Evolutionary conservation across 2,329 filamentous ascomycete species (phyloP), one percentile per base, ranked within the genome.

Genomic region (Graphilbum fragrans): DNA sequence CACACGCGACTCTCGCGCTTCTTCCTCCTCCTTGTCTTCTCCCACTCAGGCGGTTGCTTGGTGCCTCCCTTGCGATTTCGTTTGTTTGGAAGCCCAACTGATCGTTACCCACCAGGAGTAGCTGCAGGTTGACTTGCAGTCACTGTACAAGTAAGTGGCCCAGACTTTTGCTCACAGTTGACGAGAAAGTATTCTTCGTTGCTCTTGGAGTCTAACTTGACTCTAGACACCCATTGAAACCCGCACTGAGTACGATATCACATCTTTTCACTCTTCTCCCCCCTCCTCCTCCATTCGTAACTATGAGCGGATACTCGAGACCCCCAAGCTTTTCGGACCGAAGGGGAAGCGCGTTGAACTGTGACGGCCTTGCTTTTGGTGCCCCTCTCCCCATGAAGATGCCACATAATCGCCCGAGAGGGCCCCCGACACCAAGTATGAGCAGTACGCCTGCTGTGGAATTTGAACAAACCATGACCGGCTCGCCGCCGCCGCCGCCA

Each of bases 401-500:
- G 48, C 57, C 63, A 3, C 69, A 72, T 49, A 58, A 63, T 29
- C 58, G 64, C 8, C 60, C 58, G 54, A 55, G 74, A 56, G 77
- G 76, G 0, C 77, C 77, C 7, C 77, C 77, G 18, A 81, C 77
- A 3, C 77, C 77, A 12, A 80, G 74, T 58, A 78, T 80, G 74
- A 49, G 23, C 40, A 74, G 67, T 40, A 80, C 76, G 11, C 76
- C 75, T 1, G 74, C 73, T 6, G 67, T 71, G 47, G 75, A 80
- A 48, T 79, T 75, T 48, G 74, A 80, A 41, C 72, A 77, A 55
- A 67, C 72, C 47, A 59, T 76, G 47, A 74, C 72, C 9, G 71
- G 71, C 36, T 77, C 74, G 27, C 76, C 77, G 29, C 77, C 77
- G 12, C 76, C 74, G 22, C 77, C 77, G 34, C 77, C 77, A 2